Conservation (phyloP, 495 filamentous ascomycete genomes). For the Tuber borchii region DNA sequence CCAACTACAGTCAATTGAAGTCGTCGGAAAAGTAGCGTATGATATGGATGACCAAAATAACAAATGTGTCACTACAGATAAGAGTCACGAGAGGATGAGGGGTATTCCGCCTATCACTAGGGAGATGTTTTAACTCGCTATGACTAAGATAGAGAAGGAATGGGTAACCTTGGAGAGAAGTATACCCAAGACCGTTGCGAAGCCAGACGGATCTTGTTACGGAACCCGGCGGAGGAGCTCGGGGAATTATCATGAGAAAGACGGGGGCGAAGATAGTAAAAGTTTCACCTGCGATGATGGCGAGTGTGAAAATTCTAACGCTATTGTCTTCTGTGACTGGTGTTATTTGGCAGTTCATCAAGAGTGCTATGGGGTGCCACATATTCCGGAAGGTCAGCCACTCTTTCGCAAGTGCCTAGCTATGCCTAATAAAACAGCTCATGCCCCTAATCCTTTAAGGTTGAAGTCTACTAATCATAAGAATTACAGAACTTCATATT, state of each 20-base stretch:
- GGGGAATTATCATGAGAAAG: conserved; percentile 72
- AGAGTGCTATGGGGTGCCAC: conserved; percentile 97
- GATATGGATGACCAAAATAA: conserved; percentile 99
- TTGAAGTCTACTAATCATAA: neutral
- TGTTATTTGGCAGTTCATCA: conserved; percentile 97
- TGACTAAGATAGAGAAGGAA: conserved; percentile 98
- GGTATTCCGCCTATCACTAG: conserved; percentile 76
- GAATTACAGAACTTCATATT: conserved; percentile 79
- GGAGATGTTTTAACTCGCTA: conserved; percentile 91
- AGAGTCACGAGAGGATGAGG: conserved; percentile 62
- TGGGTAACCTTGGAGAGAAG: conserved; percentile 94
- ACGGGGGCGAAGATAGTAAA: conserved; percentile 94
- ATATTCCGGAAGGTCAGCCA: conserved; percentile 98
- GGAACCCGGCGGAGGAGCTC: conserved; percentile 51
- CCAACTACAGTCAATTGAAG: conserved; percentile 42
- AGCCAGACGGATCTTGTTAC: conserved; percentile 90
- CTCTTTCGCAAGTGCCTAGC: conserved; percentile 94
- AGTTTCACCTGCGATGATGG: conserved; percentile 97
- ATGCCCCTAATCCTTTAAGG: conserved; percentile 35
- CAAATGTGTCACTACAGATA: conserved; percentile 84
- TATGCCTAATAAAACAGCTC: conserved; percentile 77
- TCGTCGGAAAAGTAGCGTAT: conserved; percentile 80
- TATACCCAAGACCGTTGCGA: conserved; percentile 92
- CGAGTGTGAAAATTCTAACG: conserved; percentile 99
- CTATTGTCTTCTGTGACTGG: conserved; percentile 98